Evolutionary conservation across 1,284 basidiomycete genomes (phyloP), one percentile per base, ranked within the genome.

Genomic region (Farysia itapuensis): DNA sequence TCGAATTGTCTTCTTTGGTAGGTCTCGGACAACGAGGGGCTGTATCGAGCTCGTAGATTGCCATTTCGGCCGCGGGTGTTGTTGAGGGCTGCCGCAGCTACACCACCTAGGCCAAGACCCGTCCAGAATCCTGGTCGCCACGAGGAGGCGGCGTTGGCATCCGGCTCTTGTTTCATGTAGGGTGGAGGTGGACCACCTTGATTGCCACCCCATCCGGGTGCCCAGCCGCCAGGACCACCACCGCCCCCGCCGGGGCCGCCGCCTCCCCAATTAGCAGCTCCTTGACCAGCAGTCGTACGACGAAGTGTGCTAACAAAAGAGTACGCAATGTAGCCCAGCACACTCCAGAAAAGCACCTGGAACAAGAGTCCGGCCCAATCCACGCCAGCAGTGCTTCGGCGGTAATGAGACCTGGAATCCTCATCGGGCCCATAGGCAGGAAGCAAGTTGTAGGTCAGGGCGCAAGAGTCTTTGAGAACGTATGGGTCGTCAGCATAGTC

Each of bases 401-500:
- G 5, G 28, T 39, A 39, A 16, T 21, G n/a, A 4, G 26, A 30
- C n/a, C 37, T 6, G 16, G 20, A 21, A 16, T n/a, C 21, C 14
- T 34, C 44, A 13, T 34, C 41, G 5, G 29, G 26, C 3, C 26
- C 22, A 21, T 45, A 56, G 5, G 43, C 39, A 6, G 63, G 63
- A 16, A 70, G 15, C 9, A 70, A 33, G 2, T 36, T 30, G 33
- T 68, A 70, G 23, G 32, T 39, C 24, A 70, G 31, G 11, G 44
- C 52, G 33, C 68, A 70, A 6, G 54, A 59, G 19, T 44, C 64
- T 81, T 90, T 89, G 45, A 94, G 78, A 12, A 96, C 86, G 71
- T 86, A 84, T 0, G 83, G 81, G 77, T 96, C 91, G 1, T 88
- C 87, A 0, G 90, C 82, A 20, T 81, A 79, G 25, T 81, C 82